Evolutionary conservation across 208 protist species (phyloP).

Genomic region (Trypanosoma vivax): DNA sequence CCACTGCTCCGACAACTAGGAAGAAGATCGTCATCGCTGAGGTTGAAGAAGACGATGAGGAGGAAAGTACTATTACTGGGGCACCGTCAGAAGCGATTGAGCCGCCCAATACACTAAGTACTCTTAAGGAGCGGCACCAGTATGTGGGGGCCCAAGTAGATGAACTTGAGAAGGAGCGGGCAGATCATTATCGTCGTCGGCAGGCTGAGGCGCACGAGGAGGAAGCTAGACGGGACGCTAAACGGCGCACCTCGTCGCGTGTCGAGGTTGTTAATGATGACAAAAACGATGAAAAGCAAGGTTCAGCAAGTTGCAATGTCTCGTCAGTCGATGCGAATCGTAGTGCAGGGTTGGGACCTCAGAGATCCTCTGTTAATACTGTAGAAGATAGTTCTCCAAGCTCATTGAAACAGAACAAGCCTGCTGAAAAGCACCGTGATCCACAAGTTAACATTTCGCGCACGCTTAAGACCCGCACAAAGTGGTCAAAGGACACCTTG

Average conservation of each 20-base stretch:
- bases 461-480: constrained; percentile 20
- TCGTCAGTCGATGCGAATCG: background rate
- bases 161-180: constrained; percentile 28
- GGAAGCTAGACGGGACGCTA: constrained; percentile 23
- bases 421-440: background rate
- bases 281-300: background rate
- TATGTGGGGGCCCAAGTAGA: constrained; percentile 38
- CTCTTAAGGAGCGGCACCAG: constrained; percentile 17
- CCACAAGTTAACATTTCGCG: background rate
- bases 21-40: constrained; percentile 82
- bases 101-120: background rate
- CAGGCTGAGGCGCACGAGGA: constrained; percentile 23
- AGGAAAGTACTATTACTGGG: constrained; percentile 11
- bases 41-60: constrained; percentile 81
- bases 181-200: constrained; percentile 23
- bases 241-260: constrained; percentile 34
- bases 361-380: too few species aligned
- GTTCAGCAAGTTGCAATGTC: background rate
- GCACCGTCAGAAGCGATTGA: background rate
- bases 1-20: constrained; percentile 3
- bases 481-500: constrained; percentile 53
- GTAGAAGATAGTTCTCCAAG: too few species aligned
- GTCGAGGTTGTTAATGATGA: constrained; percentile 76
- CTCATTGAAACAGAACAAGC: background rate
- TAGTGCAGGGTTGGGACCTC: background rate